Conservation (phyloP, 2,329 filamentous ascomycete genomes). For the Zelopaecilomyces penicillatus region DNA sequence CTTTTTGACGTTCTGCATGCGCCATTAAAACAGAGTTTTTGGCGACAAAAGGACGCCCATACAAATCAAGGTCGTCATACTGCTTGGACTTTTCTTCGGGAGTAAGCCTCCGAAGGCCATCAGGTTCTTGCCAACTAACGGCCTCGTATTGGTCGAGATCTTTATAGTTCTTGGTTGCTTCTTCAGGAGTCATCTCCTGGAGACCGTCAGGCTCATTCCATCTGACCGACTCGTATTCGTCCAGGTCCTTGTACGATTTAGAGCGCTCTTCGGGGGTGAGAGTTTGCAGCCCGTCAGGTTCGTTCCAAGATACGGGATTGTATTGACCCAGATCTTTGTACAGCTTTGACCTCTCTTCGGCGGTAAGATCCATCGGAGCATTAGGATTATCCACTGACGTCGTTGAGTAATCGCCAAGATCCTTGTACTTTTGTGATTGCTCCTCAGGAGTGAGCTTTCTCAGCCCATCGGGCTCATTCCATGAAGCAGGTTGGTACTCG, state of each 20-base stretch:
- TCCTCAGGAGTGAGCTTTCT: constrained; percentile 20
- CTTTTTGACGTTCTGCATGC: constrained; percentile 19
- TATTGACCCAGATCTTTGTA: constrained; percentile 33
- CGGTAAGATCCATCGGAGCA: constrained; percentile 16
- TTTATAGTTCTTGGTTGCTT: constrained; percentile 29
- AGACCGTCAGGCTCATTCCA: constrained; percentile 25
- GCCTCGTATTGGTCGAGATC: constrained; percentile 34
- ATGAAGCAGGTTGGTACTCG: constrained; percentile 22
- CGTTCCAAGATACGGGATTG: constrained; percentile 25
- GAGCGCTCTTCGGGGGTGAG: constrained; percentile 25
- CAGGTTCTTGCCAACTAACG: constrained; percentile 21
- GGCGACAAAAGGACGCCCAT: constrained; percentile 26
- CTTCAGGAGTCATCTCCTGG: constrained; percentile 20
- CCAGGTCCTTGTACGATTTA: constrained; percentile 28
- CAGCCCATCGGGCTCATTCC: constrained; percentile 22
- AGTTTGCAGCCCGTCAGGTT: constrained; percentile 23
- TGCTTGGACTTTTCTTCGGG: constrained; percentile 21
- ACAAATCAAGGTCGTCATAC: constrained; percentile 29
- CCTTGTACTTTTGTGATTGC: constrained; percentile 23
- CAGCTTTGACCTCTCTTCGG: constrained; percentile 25
- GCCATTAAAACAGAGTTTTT: constrained; percentile 22
- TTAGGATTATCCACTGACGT: constrained; percentile 21
- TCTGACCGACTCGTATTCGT: constrained; percentile 21
- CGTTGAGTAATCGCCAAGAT: constrained; percentile 26
- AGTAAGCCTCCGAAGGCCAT: constrained; percentile 20